phyloP scores from a whole-genome alignment of 768 basidiomycete species.

The Boletus reticuloceps region DNA sequence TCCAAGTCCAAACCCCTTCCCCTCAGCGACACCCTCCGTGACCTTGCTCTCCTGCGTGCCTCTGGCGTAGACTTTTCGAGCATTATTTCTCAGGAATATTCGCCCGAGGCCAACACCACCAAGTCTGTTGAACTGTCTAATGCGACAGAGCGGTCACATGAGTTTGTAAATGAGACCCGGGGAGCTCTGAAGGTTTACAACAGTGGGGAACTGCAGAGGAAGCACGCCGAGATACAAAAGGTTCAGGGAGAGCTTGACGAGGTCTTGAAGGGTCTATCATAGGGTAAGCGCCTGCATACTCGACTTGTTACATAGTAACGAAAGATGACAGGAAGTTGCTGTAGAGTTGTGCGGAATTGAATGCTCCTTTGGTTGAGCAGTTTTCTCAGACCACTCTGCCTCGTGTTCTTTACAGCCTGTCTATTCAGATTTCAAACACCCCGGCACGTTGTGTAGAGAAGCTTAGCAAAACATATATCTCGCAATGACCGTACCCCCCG shows the following conservation, averaged over 20 bases:
- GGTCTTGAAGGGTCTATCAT: conserved; percentile 36
- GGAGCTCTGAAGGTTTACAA: conserved; percentile 46
- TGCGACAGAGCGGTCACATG: conserved; percentile 46
- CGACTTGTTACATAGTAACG: neutral
- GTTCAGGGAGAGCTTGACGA: conserved; percentile 56
- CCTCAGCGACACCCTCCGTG: conserved; percentile 58
- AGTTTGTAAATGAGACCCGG: conserved; percentile 58
- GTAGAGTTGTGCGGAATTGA: neutral
- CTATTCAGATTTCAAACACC: neutral
- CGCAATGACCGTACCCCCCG: neutral
- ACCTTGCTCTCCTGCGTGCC: conserved; percentile 68
- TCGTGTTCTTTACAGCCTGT: neutral
- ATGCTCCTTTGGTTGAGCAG: neutral
- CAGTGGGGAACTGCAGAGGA: conserved; percentile 47
- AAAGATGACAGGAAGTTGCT: neutral
- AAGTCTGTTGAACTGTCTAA: conserved; percentile 11
- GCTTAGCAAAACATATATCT: neutral
- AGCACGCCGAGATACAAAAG: conserved; percentile 55
- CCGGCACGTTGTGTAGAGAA: too few species aligned
- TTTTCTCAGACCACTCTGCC: neutral
- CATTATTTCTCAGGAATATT: conserved; percentile 21
- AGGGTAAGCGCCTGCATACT: conserved; percentile 12
- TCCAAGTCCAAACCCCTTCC: conserved; percentile 46
- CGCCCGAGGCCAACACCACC: neutral
- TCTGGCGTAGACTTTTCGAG: conserved; percentile 45